These are phyloP conservation scores for Xylaria intraflava DNA, from an alignment of 495 filamentous ascomycete genomes.

Conservation along the genomic window DNA sequence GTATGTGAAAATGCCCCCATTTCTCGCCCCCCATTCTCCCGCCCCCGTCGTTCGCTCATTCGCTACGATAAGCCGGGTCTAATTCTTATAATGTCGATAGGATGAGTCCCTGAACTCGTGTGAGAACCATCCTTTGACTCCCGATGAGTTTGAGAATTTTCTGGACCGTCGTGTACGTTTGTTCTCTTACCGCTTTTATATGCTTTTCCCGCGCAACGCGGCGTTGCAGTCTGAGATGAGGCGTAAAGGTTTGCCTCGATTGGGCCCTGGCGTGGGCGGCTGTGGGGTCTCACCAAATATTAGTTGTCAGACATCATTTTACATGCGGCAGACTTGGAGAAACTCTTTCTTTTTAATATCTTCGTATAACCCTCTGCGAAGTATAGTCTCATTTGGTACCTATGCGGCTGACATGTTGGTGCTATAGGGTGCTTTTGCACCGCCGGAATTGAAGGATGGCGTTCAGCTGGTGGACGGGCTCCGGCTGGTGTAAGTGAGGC, in stretches of 20 bases:
- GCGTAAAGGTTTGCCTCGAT: background rate
- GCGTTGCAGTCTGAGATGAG: background rate
- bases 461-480: slow-evolving; percentile 39
- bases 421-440: slow-evolving; percentile 42
- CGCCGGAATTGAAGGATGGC: slow-evolving; percentile 32
- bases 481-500: slow-evolving; percentile 41
- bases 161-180: slow-evolving; percentile 39
- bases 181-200: background rate
- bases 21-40: background rate
- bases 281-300: too few relatives aligned
- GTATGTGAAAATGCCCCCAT: slow-evolving; percentile 26
- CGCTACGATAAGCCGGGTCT: background rate
- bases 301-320: too few relatives aligned
- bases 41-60: background rate
- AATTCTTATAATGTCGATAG: background rate
- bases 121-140: slow-evolving; percentile 43
- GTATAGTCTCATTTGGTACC: background rate
- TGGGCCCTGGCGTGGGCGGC: background rate
- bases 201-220: background rate
- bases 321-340: too few relatives aligned
- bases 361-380: background rate
- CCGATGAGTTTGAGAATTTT: slow-evolving; percentile 50
- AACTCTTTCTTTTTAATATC: too few relatives aligned
- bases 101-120: slow-evolving; percentile 28
- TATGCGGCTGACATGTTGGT: background rate